A percentile compares a stretch with the other conserved stretches of the same genome.
phyloP scores from a whole-genome alignment of 2,329 filamentous ascomycete species.

The Trichothecium roseum region DNA sequence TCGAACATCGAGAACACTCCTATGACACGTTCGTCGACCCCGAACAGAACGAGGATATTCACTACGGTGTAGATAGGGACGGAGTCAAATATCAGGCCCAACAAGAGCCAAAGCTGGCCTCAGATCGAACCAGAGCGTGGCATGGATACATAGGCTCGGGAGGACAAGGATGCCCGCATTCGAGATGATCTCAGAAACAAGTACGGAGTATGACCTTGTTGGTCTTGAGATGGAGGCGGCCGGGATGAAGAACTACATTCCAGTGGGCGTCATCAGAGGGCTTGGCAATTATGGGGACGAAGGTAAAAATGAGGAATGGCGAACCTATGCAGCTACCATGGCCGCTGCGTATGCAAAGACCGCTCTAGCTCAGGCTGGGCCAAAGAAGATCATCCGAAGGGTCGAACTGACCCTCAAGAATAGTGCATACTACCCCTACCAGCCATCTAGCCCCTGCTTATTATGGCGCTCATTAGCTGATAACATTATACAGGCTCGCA shows the following conservation, averaged over 20 bases:
- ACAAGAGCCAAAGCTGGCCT: conserved; percentile 8
- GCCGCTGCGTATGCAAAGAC: conserved; percentile 18
- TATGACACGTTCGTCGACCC: conserved; percentile 18
- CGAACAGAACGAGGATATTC: conserved; percentile 16
- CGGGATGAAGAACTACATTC: conserved; percentile 16
- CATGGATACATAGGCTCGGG: conserved; percentile 20
- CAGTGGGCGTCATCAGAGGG: conserved; percentile 18
- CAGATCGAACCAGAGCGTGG: conserved; percentile 18
- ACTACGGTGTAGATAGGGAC: conserved; percentile 10
- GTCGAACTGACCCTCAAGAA: background rate
- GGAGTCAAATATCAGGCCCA: conserved; percentile 3
- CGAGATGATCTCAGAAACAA: conserved; percentile 14
- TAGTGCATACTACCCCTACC: too few relatives aligned
- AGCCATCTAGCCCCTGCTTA: too few relatives aligned
- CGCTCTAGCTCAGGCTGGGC: conserved; percentile 10
- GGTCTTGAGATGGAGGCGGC: conserved; percentile 21
- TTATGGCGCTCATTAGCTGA: too few relatives aligned
- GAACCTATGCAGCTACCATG: conserved; percentile 20
- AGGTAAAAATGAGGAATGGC: conserved; percentile 20
- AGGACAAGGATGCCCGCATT: conserved; percentile 13
- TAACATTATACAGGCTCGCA: too few relatives aligned
- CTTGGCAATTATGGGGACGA: conserved; percentile 20
- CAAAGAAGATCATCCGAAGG: background rate
- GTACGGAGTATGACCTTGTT: conserved; percentile 15
- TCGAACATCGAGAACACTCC: conserved; percentile 12